phyloP scores from a whole-genome alignment of 1,284 basidiomycete species.

The Cerioporus squamosus region DNA sequence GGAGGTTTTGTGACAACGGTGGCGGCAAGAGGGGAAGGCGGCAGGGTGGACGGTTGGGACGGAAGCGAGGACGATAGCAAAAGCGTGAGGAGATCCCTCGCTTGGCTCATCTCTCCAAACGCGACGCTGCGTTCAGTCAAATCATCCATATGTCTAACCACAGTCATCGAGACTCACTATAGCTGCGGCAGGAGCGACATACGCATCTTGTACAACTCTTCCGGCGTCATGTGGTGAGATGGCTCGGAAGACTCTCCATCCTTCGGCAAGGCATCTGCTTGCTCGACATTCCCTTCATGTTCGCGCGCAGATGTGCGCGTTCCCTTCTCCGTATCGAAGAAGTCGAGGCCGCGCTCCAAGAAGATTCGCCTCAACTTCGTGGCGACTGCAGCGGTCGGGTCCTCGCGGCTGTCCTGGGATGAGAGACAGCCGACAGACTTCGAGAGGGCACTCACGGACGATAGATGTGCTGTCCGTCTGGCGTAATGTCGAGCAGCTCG shows the following conservation, averaged over 20 bases:
- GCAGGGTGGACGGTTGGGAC: slow-evolving; percentile 30
- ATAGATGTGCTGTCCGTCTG: slow-evolving; percentile 68
- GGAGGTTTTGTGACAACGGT: slow-evolving; percentile 68
- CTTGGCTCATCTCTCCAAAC: slow-evolving; percentile 76
- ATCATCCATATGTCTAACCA: slow-evolving; percentile 8
- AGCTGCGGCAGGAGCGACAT: slow-evolving; percentile 70
- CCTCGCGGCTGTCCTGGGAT: slow-evolving; percentile 48
- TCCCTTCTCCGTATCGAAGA: slow-evolving; percentile 63
- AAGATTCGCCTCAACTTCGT: slow-evolving; percentile 73
- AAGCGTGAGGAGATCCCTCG: slow-evolving; percentile 64
- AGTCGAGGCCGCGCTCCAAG: slow-evolving; percentile 70
- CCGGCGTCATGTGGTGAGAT: slow-evolving; percentile 59
- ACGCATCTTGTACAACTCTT: slow-evolving; percentile 75
- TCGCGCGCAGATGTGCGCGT: slow-evolving; percentile 18
- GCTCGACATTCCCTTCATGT: slow-evolving; percentile 33
- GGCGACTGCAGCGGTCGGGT: slow-evolving; percentile 56
- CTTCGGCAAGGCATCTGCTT: slow-evolving; percentile 32
- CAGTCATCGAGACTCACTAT: slow-evolving; percentile 52
- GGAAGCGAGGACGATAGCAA: slow-evolving; percentile 35
- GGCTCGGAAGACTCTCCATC: slow-evolving; percentile 37
- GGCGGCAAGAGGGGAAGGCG: slow-evolving; percentile 54
- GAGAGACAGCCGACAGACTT: neutral
- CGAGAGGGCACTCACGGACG: slow-evolving; percentile 57
- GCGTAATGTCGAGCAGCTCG: slow-evolving; percentile 67
- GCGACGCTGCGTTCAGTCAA: slow-evolving; percentile 56